Evolutionary conservation across 192 early-diverging fungal species (phyloP), one percentile per base, ranked within the genome.

Genomic region (Podila verticillata): DNA sequence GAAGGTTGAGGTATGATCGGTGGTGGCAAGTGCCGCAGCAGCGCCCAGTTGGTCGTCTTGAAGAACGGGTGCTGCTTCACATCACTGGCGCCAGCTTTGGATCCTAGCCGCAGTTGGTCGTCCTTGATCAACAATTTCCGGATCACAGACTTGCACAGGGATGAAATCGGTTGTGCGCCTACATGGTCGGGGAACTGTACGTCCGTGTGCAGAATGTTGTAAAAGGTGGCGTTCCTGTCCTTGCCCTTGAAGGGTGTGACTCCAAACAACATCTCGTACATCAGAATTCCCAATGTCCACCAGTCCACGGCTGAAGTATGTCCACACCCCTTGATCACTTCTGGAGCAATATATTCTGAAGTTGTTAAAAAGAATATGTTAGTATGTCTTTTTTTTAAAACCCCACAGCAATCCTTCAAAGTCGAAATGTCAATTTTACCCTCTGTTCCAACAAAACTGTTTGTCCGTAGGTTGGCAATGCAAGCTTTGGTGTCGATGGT

Each of bases 221-320:
- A 80, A 86, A 99, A 99, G 4, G 98, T 99, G 0, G 87, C 89
- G 77, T 97, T 97, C 36, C 98, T 87, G 83, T 94, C 92, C 44
- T 82, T 81, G 61, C 97, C 97, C 84, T 98, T 98, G 90, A 99
- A 99, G 26, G 98, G 98, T 22, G 97, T 99, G 36, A 89, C 93
- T 29, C 96, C 96, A 86, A 90, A 98, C 84, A 99, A 88, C 98
- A 99, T 98, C 82, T 99, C 98, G 74, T 96, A 99, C 39, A 98
- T 94, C 57, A 99, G 84, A 28, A 99, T 96, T 24, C 98, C 98
- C n/a, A 99, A 78, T 5, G 97, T 99, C 98, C 98, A 99, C 96
- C 97, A 99, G 86, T 99, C 98, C 20, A 99, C 95, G 4, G 92
- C 91, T 75, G 91, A 93, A 26, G 97, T 96, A 86, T 99, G 97